Base-by-base conservation (phyloP, 2,329 filamentous ascomycete species). In the Pseudocercospora pini-densiflorae region DNA sequence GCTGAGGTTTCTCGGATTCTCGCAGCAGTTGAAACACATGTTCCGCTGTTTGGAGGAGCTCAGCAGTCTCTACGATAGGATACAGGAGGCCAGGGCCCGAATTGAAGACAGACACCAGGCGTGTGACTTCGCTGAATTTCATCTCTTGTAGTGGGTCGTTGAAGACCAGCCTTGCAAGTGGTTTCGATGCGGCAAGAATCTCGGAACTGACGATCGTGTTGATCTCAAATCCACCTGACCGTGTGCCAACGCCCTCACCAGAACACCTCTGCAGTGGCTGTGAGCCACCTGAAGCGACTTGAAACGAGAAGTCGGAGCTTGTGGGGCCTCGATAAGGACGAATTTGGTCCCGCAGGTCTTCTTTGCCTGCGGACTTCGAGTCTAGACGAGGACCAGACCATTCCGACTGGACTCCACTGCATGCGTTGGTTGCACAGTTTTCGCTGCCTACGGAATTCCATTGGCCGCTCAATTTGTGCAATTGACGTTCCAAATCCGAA, bases 101-200 rank as follows among this genome's bases (percentile, higher is more conserved):
- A 21, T 53, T 53, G 49, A 53, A 53, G 49, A 53, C 49, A 53
- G 49, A 53, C 3, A 53, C 49, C 49, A 53, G 49, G 49, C 49
- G 49, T 53, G 49, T 53, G 49, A 53, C 49, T 53, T 53, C 49
- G 49, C 49, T 53, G 49, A 23, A 53, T 53, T 53, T 53, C 49
- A 53, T 53, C 49, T 53, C 49, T 53, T 53, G 49, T 53, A 53
- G 49, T 53, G 49, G 49, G 49, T 53, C 49, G 49, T 53, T 23
- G 19, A 53, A 53, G 21, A 53, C 49, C 49, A 16, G 49, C 19
- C 49, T 21, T n/a, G 49, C 49, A 16, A 53, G 49, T 53, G 49
- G 49, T 27, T 53, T 53, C 49, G 49, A 53, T 23, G 49, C 49
- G 49, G 49, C 49, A 16, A 53, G 49, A 53, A 53, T 53, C 49